Evolutionary conservation across 495 filamentous ascomycete genomes (phyloP).

Genomic region (Hyaloscypha hepaticicola): DNA sequence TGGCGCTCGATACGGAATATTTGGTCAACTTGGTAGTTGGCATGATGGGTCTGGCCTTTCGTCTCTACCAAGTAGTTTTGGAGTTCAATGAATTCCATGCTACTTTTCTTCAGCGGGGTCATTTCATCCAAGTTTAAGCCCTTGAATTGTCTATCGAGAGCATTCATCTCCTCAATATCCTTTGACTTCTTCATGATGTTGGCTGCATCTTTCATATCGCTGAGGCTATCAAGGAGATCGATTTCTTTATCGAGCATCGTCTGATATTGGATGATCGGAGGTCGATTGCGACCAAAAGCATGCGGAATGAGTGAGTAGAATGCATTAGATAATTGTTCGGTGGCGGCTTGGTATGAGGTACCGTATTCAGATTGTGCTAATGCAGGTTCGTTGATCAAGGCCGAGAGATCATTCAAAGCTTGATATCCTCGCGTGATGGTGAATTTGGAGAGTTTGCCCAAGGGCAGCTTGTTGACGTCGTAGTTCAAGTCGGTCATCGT

Average conservation of each 20-base stretch:
- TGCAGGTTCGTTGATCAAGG: slow-evolving; percentile 50
- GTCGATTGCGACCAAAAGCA: slow-evolving; percentile 69
- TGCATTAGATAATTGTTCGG: slow-evolving; percentile 63
- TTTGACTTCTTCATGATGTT: slow-evolving; percentile 63
- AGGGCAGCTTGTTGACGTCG: slow-evolving; percentile 72
- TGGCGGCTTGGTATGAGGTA: slow-evolving; percentile 37
- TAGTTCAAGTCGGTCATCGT: slow-evolving; percentile 70
- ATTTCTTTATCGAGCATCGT: slow-evolving; percentile 67
- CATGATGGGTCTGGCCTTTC: slow-evolving; percentile 57
- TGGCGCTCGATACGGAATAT: slow-evolving; percentile 81
- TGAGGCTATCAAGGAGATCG: slow-evolving; percentile 71
- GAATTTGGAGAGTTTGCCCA: slow-evolving; percentile 77
- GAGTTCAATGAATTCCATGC: slow-evolving; percentile 63
- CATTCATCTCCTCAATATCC: slow-evolving; percentile 50
- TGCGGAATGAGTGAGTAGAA: slow-evolving; percentile 86
- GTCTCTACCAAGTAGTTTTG: slow-evolving; percentile 64
- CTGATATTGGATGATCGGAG: slow-evolving; percentile 58
- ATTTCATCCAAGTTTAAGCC: slow-evolving; percentile 74
- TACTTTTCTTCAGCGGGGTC: slow-evolving; percentile 58
- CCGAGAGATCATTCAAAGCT: slow-evolving; percentile 69
- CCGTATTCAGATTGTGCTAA: slow-evolving; percentile 49
- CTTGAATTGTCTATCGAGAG: slow-evolving; percentile 68
- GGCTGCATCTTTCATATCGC: slow-evolving; percentile 78
- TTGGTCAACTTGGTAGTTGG: slow-evolving; percentile 60
- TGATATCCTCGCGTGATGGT: slow-evolving; percentile 72